These are phyloP conservation scores for Solanum hybrid DNA, from an alignment of 305 asterid species.

Conservation along the genomic window DNA sequence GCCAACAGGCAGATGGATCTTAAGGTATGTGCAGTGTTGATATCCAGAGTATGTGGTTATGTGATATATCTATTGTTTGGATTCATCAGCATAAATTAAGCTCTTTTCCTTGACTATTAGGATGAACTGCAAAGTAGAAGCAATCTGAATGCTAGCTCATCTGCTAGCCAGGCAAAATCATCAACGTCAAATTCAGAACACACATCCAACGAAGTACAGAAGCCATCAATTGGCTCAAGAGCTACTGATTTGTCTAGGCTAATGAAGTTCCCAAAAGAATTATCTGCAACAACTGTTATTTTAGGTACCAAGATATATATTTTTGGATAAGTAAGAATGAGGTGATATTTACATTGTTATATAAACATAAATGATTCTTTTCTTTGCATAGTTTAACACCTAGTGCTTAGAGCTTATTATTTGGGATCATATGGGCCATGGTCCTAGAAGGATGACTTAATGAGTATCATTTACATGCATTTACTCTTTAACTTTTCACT, in stretches of 20 bases:
- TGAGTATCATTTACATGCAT: not conserved
- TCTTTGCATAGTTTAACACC: not conserved
- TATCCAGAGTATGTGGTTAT: not conserved
- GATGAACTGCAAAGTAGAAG: constrained; percentile 54
- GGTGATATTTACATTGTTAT: not conserved
- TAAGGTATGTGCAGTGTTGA: constrained; percentile 33
- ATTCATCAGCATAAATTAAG: not conserved
- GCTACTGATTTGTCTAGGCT: constrained; percentile 90
- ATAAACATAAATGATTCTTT: not conserved
- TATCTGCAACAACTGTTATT: constrained; percentile 57
- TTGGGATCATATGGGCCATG: not conserved
- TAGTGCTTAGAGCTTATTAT: not conserved
- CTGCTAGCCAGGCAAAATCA: constrained; percentile 32
- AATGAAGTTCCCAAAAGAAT: constrained; percentile 77
- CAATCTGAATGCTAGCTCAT: constrained; percentile 38
- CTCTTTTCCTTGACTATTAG: constrained; percentile 27
- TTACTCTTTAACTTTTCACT: not conserved
- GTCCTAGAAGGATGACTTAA: not conserved
- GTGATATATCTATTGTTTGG: not conserved
- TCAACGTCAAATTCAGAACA: constrained; percentile 33
- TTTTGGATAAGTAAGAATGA: not conserved
- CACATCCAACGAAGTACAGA: constrained; percentile 43
- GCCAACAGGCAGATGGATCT: constrained; percentile 37
- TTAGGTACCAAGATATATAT: constrained; percentile 42
- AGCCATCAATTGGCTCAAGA: constrained; percentile 64